Percentiles rank a stretch among this genome's conserved stretches.
These are phyloP conservation scores for Daldinia caldariorum DNA, from an alignment of 495 filamentous ascomycete genomes.

Conservation along the genomic window DNA sequence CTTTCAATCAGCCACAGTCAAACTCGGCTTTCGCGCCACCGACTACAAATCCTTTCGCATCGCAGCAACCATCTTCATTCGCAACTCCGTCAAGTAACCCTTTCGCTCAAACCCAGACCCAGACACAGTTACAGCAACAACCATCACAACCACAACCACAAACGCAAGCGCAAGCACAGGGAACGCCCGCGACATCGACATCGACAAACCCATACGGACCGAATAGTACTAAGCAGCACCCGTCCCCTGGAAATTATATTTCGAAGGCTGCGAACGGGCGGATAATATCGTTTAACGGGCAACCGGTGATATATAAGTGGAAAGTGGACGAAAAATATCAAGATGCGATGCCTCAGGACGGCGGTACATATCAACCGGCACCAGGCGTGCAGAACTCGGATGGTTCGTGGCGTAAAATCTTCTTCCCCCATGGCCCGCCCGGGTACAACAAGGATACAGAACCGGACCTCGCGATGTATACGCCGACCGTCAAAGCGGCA, in stretches of 20 bases:
- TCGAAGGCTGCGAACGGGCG: conserved; percentile 43
- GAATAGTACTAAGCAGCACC: conserved; percentile 55
- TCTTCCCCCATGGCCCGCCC: conserved; percentile 77
- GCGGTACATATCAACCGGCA: conserved; percentile 32
- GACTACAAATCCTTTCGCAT: conserved; percentile 24
- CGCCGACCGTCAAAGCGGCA: conserved; percentile 59
- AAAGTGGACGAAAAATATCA: conserved; percentile 43
- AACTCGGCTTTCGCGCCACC: conserved; percentile 18
- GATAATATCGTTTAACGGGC: conserved; percentile 55
- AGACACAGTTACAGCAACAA: conserved; percentile 29
- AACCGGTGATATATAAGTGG: conserved; percentile 53
- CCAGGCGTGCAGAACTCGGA: conserved; percentile 52
- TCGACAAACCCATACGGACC: conserved; percentile 53
- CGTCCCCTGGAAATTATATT: conserved; percentile 52
- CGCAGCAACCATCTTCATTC: conserved; percentile 18
- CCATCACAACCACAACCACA: conserved; percentile 28
- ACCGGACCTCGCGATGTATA: conserved; percentile 56
- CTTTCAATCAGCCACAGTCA: conserved; percentile 31
- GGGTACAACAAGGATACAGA: conserved; percentile 63
- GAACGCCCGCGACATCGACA: conserved; percentile 12
- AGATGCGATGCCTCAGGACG: conserved; percentile 29
- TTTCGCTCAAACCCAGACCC: conserved; percentile 33
- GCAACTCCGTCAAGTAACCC: conserved; percentile 31
- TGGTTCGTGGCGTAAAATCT: conserved; percentile 64
- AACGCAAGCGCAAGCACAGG: conserved; percentile 14